Conservation (phyloP, 2,329 filamentous ascomycete genomes). For the Talaromyces sp. region DNA sequence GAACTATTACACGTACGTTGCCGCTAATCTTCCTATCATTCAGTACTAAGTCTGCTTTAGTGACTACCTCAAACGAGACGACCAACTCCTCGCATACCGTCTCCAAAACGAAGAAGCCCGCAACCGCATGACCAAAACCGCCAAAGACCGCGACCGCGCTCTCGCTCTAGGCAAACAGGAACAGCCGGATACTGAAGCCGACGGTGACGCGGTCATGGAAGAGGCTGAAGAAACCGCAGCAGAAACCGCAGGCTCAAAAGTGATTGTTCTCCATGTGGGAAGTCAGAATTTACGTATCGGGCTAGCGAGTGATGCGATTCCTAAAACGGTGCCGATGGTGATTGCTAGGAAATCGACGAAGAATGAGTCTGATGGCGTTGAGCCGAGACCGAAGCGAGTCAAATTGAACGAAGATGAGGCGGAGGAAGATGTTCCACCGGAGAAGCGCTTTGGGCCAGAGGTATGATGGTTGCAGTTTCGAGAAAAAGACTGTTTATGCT, state of each 20-base stretch:
- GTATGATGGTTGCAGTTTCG: slow-evolving; percentile 42
- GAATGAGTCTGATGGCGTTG: slow-evolving; percentile 75
- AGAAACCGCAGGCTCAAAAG: slow-evolving; percentile 74
- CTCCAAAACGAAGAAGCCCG: slow-evolving; percentile 83
- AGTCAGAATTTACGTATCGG: slow-evolving; percentile 95
- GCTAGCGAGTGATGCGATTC: slow-evolving; percentile 90
- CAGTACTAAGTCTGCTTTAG: slow-evolving; percentile 43
- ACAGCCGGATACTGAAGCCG: slow-evolving; percentile 54
- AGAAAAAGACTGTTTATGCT: neutral
- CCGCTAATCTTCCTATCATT: neutral
- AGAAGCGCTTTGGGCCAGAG: slow-evolving; percentile 86
- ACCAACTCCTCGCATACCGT: slow-evolving; percentile 85
- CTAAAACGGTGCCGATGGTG: slow-evolving; percentile 90
- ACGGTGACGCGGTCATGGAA: slow-evolving; percentile 56
- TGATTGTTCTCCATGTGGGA: slow-evolving; percentile 91
- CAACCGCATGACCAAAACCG: slow-evolving; percentile 77
- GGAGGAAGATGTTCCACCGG: slow-evolving; percentile 48
- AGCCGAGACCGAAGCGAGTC: slow-evolving; percentile 68
- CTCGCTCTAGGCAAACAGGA: slow-evolving; percentile 66
- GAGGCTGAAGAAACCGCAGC: slow-evolving; percentile 53
- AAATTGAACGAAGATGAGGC: slow-evolving; percentile 54
- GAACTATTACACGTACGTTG: slow-evolving; percentile 89
- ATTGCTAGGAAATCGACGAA: slow-evolving; percentile 74
- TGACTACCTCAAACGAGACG: slow-evolving; percentile 97
- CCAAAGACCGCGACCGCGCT: slow-evolving; percentile 82